Conservation (phyloP, 1,284 basidiomycete species). For the Boletus semigastroideus region DNA sequence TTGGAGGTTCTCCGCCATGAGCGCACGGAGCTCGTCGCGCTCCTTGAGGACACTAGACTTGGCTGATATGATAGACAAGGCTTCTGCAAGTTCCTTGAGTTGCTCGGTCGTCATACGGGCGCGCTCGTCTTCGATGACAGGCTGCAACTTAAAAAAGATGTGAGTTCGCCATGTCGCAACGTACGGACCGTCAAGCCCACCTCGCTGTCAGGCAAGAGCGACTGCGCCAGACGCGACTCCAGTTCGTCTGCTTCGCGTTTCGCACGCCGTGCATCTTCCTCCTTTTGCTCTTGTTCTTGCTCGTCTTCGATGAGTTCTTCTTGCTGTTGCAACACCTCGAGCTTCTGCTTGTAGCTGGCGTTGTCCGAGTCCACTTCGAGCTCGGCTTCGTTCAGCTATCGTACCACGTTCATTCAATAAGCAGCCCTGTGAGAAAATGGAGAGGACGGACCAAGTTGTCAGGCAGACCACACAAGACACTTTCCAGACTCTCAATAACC, state of each 20-base stretch:
- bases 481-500: conserved; percentile 83
- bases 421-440: neutral
- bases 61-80: conserved; percentile 87
- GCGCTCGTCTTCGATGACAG: conserved; percentile 58
- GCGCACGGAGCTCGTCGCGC: conserved; percentile 82
- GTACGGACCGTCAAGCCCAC: conserved; percentile 34
- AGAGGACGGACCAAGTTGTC: conserved; percentile 79
- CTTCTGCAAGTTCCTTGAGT: conserved; percentile 90
- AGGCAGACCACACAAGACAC: conserved; percentile 89
- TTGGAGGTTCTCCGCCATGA: conserved; percentile 91
- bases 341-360: conserved; percentile 95
- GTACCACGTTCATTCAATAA: neutral
- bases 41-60: conserved; percentile 98
- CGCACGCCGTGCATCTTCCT: conserved; percentile 86
- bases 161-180: neutral
- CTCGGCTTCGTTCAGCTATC: conserved; percentile 92
- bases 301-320: conserved; percentile 99
- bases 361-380: conserved; percentile 92
- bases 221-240: conserved; percentile 74
- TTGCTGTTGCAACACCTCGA: conserved; percentile 97
- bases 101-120: conserved; percentile 98
- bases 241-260: conserved; percentile 76
- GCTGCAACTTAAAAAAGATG: conserved; percentile 36
- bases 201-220: conserved; percentile 79
- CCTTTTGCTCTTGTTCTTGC: conserved; percentile 96